Percentiles rank a stretch among this genome's conserved stretches.
Evolutionary conservation across 345 rosid species (phyloP).

Genomic region (Psidium friedrichsthalianum): DNA sequence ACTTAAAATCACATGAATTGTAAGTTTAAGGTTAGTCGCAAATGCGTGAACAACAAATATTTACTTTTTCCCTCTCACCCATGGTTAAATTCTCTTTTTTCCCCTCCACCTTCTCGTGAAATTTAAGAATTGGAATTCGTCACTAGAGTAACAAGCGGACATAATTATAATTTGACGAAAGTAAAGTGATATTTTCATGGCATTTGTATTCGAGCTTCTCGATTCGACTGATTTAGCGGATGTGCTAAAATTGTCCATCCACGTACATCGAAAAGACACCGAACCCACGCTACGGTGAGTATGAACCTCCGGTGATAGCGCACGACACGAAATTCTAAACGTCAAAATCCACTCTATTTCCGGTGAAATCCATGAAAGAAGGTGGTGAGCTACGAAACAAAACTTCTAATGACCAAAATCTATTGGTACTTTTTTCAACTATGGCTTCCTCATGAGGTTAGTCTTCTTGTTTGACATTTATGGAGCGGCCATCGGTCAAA

Average conservation of each 20-base stretch:
- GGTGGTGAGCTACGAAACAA: too few relatives aligned
- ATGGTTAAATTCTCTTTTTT: too few relatives aligned
- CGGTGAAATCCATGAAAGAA: too few relatives aligned
- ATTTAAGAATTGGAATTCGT: not conserved
- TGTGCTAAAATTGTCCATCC: not conserved
- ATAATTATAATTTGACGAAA: not conserved
- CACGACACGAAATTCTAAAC: not conserved
- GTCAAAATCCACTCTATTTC: not conserved
- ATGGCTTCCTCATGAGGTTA: not conserved
- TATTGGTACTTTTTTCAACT: not conserved
- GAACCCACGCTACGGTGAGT: not conserved
- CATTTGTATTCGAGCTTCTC: not conserved
- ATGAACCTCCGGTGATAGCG: too few relatives aligned
- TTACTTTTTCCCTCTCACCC: too few relatives aligned
- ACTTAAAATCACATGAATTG: not conserved
- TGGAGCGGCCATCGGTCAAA: not conserved
- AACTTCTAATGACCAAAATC: not conserved
- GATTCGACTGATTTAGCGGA: not conserved
- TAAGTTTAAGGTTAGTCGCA: not conserved
- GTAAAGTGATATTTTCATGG: not conserved
- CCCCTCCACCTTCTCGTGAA: not conserved
- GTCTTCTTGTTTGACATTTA: not conserved
- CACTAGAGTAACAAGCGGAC: fast-evolving
- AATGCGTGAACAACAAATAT: not conserved
- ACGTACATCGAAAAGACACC: fast-evolving